A percentile compares a stretch with the other conserved stretches of the same genome.
Conservation (phyloP, 2,329 filamentous ascomycete species). For the Colletotrichum sp. region DNA sequence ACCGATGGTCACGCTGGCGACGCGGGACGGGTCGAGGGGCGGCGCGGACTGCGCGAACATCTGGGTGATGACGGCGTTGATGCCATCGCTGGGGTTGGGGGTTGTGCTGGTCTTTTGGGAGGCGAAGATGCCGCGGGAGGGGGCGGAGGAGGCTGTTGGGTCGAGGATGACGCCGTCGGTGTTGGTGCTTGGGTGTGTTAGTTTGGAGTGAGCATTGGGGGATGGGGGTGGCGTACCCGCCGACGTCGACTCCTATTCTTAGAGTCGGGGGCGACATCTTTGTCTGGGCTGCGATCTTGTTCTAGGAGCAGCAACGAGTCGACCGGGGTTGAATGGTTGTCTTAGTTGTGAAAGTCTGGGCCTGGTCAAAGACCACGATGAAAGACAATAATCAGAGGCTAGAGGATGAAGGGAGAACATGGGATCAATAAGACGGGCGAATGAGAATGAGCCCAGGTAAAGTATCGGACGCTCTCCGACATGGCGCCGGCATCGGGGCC, state of each 20-base stretch:
- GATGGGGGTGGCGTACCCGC: not conserved
- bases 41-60: conserved; percentile 41
- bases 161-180: conserved; percentile 46
- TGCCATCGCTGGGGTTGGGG: conserved; percentile 50
- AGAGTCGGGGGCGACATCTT: not conserved
- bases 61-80: conserved; percentile 43
- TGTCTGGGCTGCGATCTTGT: not conserved
- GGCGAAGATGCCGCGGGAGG: conserved; percentile 48
- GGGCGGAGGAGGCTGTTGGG: conserved; percentile 35
- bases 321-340: not conserved
- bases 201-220: not conserved
- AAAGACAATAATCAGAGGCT: not conserved
- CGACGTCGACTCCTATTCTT: not conserved
- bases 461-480: not conserved
- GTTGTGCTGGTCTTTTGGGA: conserved; percentile 51
- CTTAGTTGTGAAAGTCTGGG: not conserved
- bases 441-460: not conserved
- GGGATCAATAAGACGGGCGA: not conserved
- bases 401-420: not conserved
- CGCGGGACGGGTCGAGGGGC: conserved; percentile 34
- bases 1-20: conserved; percentile 58
- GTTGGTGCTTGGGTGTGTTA: not conserved
- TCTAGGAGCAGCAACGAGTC: not conserved
- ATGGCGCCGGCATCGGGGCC: conserved; percentile 1
- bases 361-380: not conserved